phyloP scores from a whole-genome alignment of 2,329 filamentous ascomycete species.

The Gaeumannomyces tritici region DNA sequence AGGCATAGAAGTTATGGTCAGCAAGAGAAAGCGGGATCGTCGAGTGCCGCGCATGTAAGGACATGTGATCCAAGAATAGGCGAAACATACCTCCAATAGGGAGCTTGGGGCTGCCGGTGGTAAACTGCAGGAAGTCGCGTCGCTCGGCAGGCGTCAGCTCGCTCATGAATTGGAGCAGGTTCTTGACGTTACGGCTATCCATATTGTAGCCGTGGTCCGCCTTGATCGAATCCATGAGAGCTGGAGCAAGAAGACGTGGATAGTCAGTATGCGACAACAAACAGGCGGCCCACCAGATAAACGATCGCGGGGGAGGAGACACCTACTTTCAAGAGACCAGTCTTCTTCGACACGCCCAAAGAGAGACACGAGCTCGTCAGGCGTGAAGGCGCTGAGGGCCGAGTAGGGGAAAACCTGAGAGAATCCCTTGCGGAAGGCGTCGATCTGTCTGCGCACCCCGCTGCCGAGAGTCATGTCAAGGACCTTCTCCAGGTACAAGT shows the following conservation, averaged over 20 bases:
- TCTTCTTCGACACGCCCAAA: constrained; percentile 92
- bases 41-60: background rate
- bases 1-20: constrained; percentile 18
- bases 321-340: constrained; percentile 93
- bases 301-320: too few species aligned
- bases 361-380: constrained; percentile 86
- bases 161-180: constrained; percentile 90
- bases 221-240: constrained; percentile 96
- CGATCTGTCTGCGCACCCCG: constrained; percentile 79
- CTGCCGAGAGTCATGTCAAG: constrained; percentile 85
- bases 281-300: background rate
- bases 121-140: constrained; percentile 93
- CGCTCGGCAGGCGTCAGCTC: constrained; percentile 65
- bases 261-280: background rate
- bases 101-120: constrained; percentile 94
- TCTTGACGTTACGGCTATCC: constrained; percentile 92
- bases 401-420: constrained; percentile 95
- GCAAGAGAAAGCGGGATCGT: constrained; percentile 7
- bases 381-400: constrained; percentile 85
- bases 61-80: background rate
- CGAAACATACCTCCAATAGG: constrained; percentile 79
- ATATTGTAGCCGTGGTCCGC: constrained; percentile 98
- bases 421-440: constrained; percentile 85
- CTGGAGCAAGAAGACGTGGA: constrained; percentile 28
- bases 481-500: constrained; percentile 76